Conservation (phyloP, 2,329 filamentous ascomycete genomes). For the Chaetomium sp. region DNA sequence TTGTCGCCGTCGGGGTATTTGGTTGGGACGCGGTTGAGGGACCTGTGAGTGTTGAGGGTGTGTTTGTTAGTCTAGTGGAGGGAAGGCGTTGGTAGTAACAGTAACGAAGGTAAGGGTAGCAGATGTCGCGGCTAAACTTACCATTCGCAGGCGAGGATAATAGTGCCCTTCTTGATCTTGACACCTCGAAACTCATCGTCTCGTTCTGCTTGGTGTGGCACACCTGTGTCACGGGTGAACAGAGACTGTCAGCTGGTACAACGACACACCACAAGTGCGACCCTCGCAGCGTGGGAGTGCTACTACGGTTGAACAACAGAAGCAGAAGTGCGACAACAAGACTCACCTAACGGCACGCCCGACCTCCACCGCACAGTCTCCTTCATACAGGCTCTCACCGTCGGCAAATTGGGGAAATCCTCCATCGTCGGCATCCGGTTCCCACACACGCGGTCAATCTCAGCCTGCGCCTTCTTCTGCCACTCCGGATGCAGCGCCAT, state of each 20-base stretch:
- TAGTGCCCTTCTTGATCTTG: slow-evolving; percentile 41
- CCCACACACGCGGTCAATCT: slow-evolving; percentile 51
- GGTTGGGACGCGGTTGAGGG: slow-evolving; percentile 50
- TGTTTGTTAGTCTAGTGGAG: not conserved
- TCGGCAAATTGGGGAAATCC: slow-evolving; percentile 46
- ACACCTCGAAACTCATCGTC: slow-evolving; percentile 43
- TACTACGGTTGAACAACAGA: too few relatives aligned
- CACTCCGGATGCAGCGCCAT: slow-evolving; percentile 48
- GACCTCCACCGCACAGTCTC: slow-evolving; percentile 54
- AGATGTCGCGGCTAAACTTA: slow-evolving; percentile 21
- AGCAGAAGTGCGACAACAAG: not conserved
- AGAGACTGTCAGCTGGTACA: not conserved
- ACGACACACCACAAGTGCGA: not conserved
- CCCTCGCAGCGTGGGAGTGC: not conserved
- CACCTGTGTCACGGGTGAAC: slow-evolving; percentile 28
- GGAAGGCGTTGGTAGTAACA: not conserved
- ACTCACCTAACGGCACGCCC: slow-evolving; percentile 44
- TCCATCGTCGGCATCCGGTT: slow-evolving; percentile 45
- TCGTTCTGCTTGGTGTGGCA: slow-evolving; percentile 43
- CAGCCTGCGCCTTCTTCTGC: slow-evolving; percentile 47
- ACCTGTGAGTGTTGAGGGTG: slow-evolving; percentile 31
- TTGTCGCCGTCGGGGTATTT: slow-evolving; percentile 59
- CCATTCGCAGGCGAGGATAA: slow-evolving; percentile 46
- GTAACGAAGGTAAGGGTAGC: not conserved
- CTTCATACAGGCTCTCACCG: slow-evolving; percentile 49